A percentile compares a stretch with the other conserved stretches of the same genome.
Conservation (phyloP, 179 eudicot species). For the Spergularia azorica region DNA sequence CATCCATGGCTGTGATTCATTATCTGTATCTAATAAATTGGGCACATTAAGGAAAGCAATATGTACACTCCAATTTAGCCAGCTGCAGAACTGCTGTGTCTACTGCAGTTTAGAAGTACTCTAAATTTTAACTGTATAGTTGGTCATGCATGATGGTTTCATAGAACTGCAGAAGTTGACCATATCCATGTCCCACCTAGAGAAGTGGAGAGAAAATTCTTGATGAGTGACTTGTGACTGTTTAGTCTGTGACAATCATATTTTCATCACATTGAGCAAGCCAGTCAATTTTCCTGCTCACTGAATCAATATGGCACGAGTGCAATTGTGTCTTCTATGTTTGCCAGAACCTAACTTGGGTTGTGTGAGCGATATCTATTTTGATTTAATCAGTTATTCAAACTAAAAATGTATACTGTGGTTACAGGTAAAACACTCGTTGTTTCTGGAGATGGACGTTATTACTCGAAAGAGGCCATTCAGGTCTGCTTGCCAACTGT, state of each 20-base stretch:
- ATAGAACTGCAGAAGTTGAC: background rate
- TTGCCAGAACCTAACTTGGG: background rate
- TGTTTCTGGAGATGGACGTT: conserved; percentile 99
- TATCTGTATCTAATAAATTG: too few species aligned
- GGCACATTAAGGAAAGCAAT: background rate
- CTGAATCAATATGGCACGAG: background rate
- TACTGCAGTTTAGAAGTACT: background rate
- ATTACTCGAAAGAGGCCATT: conserved; percentile 86
- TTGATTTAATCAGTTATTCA: background rate
- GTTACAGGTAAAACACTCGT: conserved; percentile 87
- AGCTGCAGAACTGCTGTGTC: background rate
- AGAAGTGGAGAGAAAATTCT: background rate
- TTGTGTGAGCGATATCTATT: background rate
- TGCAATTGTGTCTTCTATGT: background rate
- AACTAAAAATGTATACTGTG: background rate
- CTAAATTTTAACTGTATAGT: background rate
- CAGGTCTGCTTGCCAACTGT: conserved; percentile 52
- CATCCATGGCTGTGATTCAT: too few species aligned
- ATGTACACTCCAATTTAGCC: background rate
- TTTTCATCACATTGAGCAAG: too few species aligned
- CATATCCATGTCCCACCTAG: background rate
- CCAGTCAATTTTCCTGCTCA: too few species aligned
- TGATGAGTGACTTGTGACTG: background rate
- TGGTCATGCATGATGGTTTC: background rate
- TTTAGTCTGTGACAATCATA: too few species aligned